Base-by-base conservation (phyloP, 495 filamentous ascomycete genomes). In the Annulohypoxylon moriforme region DNA sequence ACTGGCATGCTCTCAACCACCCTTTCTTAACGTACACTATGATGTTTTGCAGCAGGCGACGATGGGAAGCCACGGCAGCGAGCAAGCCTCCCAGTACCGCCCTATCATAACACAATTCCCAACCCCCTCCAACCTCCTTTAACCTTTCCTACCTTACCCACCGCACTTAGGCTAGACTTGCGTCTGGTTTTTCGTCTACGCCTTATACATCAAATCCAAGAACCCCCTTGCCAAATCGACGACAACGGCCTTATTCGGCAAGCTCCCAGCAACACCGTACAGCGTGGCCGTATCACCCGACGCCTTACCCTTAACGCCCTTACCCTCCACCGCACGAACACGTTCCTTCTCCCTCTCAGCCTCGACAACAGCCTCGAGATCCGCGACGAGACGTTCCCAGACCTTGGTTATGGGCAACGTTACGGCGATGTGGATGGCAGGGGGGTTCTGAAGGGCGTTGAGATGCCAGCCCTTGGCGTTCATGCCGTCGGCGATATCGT, bases 371-470 rank as follows among this genome's bases (percentile, higher is more conserved):
- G 85, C 89, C 75, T 91, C 86, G 24, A 98, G 75, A 80, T 99
- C 96, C 18, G 76, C 80, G 34, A 94, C 87, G 24, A 99, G 86
- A 76, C 85, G 85, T 67, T 98, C 93, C 69, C 91, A 94, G 38
- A 89, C 90, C 68, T 84, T 85, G 8, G 90, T 89, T n/a, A 97
- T 91, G 11, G 95, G 96, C 72, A 94, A 72, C 1, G 96, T 98
- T 53, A 98, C 92, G n/a, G 96, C 96, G 25, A 97, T 91, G 80
- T 99, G 96, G 20, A 99, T 92, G n/a, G 93, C 96, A 0, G 96
- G 88, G 7, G 96, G 96, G 56, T 88, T 89, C 77, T 99, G 96
- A 58, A 98, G 84, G 6, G 95, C 93, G 75, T 97, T 99, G 52
- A 99, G 85, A 80, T 98, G 96, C 96, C 96, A 99, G 22, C 96